These are phyloP conservation scores for Gloeophyllum trabeum DNA, from an alignment of 768 basidiomycete species.

Conservation along the genomic window DNA sequence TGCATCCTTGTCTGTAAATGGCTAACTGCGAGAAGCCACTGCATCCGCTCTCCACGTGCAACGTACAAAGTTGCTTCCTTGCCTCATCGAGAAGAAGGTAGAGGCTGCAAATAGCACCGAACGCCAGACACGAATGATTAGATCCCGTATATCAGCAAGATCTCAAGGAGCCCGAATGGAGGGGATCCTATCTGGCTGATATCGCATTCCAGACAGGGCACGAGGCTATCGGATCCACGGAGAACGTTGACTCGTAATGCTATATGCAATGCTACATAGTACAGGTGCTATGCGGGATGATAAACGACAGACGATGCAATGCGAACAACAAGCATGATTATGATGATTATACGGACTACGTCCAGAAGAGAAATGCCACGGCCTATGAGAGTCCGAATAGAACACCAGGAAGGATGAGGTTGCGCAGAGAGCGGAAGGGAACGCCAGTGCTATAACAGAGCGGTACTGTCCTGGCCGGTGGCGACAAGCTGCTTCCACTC, in stretches of 20 bases:
- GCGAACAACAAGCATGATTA: neutral
- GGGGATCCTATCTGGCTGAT: no score
- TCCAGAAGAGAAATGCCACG: no score
- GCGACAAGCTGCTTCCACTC: conserved; percentile 72
- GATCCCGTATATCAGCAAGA: no score
- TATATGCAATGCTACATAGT: neutral
- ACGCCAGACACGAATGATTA: no score
- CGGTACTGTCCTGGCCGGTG: conserved; percentile 47
- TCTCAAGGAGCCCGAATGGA: no score
- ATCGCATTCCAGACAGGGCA: no score
- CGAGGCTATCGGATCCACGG: no score
- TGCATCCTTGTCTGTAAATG: neutral
- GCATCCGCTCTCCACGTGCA: neutral
- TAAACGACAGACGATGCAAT: neutral
- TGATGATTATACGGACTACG: neutral
- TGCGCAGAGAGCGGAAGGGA: neutral
- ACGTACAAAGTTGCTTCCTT: neutral
- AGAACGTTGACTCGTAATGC: no score
- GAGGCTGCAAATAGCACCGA: no score
- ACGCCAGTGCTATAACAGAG: conserved; percentile 35
- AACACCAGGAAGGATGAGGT: neutral
- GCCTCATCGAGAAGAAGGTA: neutral
- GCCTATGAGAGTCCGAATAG: neutral
- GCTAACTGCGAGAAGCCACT: neutral
- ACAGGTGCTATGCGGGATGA: neutral